Evolutionary conservation across 805 yeast species (phyloP).

Genomic region (Nakazawaea wickerhamii): DNA sequence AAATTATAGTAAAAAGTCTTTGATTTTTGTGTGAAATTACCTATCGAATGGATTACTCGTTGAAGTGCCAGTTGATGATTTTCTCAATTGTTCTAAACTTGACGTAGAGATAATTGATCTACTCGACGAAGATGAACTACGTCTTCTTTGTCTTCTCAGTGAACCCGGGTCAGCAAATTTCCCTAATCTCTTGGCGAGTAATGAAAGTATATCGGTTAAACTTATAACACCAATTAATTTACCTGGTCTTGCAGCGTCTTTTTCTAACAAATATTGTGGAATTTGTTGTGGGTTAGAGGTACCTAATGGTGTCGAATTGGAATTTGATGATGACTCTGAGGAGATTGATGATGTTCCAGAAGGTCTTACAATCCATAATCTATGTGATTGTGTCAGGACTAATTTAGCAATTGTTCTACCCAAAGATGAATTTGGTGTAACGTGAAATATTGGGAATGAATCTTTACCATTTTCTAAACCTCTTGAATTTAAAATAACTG

Average conservation of each 20-base stretch:
- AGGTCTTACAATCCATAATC: slow-evolving; percentile 79
- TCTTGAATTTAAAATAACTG: slow-evolving; percentile 78
- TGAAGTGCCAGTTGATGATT: slow-evolving; percentile 29
- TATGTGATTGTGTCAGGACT: slow-evolving; percentile 91
- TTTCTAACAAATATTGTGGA: slow-evolving; percentile 15
- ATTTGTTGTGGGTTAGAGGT: slow-evolving; percentile 9
- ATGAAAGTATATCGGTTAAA: slow-evolving; percentile 80
- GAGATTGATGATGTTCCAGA: slow-evolving; percentile 17
- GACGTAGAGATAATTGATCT: slow-evolving; percentile 28
- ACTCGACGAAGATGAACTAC: slow-evolving; percentile 40
- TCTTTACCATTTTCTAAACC: slow-evolving; percentile 95
- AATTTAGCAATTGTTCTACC: slow-evolving; percentile 90
- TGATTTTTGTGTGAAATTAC: too few relatives aligned
- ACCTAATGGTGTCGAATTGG: slow-evolving; percentile 1
- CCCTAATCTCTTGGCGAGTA: slow-evolving; percentile 74
- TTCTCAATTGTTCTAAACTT: slow-evolving; percentile 37
- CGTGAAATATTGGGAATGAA: slow-evolving; percentile 95
- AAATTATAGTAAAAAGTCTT: too few relatives aligned
- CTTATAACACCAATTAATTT: slow-evolving; percentile 88
- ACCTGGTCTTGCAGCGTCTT: slow-evolving; percentile 56
- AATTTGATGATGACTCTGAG: slow-evolving; percentile 13
- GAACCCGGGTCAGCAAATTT: slow-evolving; percentile 72
- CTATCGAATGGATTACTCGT: slow-evolving; percentile 8
- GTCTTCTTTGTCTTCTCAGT: slow-evolving; percentile 86
- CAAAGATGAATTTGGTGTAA: slow-evolving; percentile 68